A percentile compares a stretch with the other conserved stretches of the same genome.
Evolutionary conservation across 73 alveolate genomes (phyloP).

Genomic region (Paramecium bursaria): DNA sequence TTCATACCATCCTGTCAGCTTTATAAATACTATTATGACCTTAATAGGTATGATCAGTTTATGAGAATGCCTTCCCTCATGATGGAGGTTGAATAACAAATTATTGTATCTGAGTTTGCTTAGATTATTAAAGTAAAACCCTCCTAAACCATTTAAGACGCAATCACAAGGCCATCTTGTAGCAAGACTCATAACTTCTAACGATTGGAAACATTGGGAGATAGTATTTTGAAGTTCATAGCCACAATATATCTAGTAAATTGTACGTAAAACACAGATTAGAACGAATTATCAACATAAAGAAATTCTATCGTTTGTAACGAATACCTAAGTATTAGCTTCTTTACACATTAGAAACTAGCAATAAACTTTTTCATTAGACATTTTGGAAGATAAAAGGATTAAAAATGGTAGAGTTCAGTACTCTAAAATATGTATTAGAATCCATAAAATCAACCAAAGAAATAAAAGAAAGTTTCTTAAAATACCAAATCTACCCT

Average conservation of each 20-base stretch:
- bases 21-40: no score
- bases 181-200: not conserved
- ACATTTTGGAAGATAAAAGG: not conserved
- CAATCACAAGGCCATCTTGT: conserved; percentile 11
- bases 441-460: not conserved
- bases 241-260: not conserved
- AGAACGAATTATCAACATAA: not conserved
- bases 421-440: not conserved
- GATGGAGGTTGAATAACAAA: conserved; percentile 7
- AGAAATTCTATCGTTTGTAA: conserved; percentile 22
- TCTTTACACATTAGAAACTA: not conserved
- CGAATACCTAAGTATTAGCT: not conserved
- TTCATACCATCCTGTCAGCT: no score
- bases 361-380: conserved; percentile 9
- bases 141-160: not conserved
- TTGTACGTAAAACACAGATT: not conserved
- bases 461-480: not conserved
- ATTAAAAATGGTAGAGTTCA: conserved; percentile 44
- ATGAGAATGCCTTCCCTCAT: conserved; percentile 5
- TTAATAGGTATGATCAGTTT: conserved; percentile 15
- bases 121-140: not conserved
- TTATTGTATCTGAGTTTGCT: not conserved
- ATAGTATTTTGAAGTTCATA: conserved; percentile 10
- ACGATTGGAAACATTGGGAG: conserved; percentile 45
- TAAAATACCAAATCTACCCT: not conserved